phyloP scores from a whole-genome alignment of 768 basidiomycete species.

The Podaxis sp. region DNA sequence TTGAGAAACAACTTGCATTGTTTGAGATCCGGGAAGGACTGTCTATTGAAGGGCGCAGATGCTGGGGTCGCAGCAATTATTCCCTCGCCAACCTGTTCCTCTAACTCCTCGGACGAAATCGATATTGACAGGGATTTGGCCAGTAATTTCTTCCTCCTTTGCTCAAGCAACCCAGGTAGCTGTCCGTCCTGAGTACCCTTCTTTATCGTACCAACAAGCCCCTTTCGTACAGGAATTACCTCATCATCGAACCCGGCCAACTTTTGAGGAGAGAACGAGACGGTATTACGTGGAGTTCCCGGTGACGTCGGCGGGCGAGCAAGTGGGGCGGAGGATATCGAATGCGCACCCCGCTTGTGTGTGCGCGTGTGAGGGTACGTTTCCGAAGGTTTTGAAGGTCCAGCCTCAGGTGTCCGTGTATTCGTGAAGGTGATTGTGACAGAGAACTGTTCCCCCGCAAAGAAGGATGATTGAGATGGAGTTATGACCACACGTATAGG shows the following conservation, averaged over 20 bases:
- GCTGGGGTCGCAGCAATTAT: conserved; percentile 17
- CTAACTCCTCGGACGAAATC: conserved; percentile 47
- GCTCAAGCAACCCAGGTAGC: conserved; percentile 46
- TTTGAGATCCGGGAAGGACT: conserved; percentile 19
- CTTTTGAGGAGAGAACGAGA: conserved; percentile 17
- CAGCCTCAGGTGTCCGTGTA: conserved; percentile 50
- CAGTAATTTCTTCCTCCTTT: conserved; percentile 47
- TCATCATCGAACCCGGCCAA: conserved; percentile 9
- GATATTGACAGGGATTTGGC: conserved; percentile 67
- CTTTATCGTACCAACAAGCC: conserved; percentile 50
- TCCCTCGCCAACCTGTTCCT: conserved; percentile 28
- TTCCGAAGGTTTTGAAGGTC: conserved; percentile 22
- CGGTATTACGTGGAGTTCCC: conserved; percentile 43
- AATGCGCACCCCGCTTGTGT: conserved; percentile 70
- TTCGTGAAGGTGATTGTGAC: conserved; percentile 88
- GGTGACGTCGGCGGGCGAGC: conserved; percentile 82
- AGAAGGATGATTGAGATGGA: conserved; percentile 86
- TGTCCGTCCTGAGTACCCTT: conserved; percentile 22
- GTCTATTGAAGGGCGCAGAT: conserved; percentile 27
- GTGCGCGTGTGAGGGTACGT: conserved; percentile 12
- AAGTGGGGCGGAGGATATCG: conserved; percentile 78
- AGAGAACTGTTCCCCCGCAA: conserved; percentile 85
- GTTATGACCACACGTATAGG: conserved; percentile 61
- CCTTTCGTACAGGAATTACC: conserved; percentile 28
- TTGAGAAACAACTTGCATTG: conserved; percentile 16